Evolutionary conservation across 345 rosid species (phyloP).

Genomic region (Populus ilicifolia): DNA sequence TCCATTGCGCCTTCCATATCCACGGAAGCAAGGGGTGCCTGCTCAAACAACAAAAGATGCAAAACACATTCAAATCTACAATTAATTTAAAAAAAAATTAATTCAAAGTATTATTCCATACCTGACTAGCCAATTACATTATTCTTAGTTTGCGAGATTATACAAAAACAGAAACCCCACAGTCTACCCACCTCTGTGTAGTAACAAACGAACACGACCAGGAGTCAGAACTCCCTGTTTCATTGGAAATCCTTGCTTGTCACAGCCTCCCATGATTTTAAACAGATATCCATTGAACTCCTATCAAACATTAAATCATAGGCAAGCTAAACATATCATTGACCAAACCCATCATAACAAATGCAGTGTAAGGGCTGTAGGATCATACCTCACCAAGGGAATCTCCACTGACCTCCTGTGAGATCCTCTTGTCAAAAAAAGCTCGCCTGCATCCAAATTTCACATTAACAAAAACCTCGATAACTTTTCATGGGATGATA

Average conservation of each 20-base stretch:
- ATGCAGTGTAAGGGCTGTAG: neutral
- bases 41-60: constrained; percentile 5
- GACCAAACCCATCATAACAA: neutral
- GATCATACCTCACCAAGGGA: constrained; percentile 63
- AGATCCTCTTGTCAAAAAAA: constrained; percentile 68
- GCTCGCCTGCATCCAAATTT: constrained; percentile 38
- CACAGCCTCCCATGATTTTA: constrained; percentile 91
- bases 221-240: constrained; percentile 88
- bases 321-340: neutral
- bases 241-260: constrained; percentile 95
- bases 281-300: constrained; percentile 86
- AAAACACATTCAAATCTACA: no score
- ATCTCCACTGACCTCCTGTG: constrained; percentile 80
- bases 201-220: constrained; percentile 85
- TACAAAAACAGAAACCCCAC: no score
- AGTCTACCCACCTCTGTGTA: constrained; percentile 50
- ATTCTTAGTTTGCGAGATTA: no score
- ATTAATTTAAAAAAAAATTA: neutral
- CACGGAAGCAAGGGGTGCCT: constrained; percentile 82
- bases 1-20: constrained; percentile 68
- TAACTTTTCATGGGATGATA: neutral
- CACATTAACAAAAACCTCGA: neutral
- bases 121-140: neutral
- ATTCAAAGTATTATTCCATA: neutral
- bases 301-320: constrained; percentile 13